phyloP scores from a whole-genome alignment of 164 flowering plant genomes.

The Magnolia sinica region DNA sequence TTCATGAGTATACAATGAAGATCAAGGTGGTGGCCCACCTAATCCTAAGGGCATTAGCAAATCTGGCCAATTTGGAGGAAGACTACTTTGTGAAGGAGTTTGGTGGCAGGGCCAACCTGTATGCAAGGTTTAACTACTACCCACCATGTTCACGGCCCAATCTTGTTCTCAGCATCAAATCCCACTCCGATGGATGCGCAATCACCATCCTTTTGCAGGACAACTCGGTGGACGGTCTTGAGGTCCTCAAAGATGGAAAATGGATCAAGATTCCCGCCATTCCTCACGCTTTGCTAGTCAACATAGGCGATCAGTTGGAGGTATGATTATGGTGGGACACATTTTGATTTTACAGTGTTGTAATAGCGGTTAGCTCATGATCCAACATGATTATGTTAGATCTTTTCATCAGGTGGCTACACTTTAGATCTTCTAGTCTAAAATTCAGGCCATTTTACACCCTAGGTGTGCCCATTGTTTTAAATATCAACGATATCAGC shows the following conservation, averaged over 20 bases:
- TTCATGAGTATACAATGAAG: conserved; percentile 29
- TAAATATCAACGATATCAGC: no score
- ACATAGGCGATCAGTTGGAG: conserved; percentile 12
- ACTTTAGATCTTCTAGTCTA: no score
- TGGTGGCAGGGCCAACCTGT: conserved; percentile 16
- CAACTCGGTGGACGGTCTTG: conserved; percentile 39
- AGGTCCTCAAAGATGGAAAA: conserved; percentile 25
- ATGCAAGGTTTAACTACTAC: conserved; percentile 37
- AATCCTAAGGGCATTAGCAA: conserved; percentile 32
- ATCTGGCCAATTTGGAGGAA: conserved; percentile 28
- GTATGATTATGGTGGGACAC: not conserved
- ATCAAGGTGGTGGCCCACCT: conserved; percentile 8
- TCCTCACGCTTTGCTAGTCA: conserved; percentile 5
- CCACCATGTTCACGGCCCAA: conserved; percentile 44
- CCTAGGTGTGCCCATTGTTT: no score
- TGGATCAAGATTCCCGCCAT: conserved; percentile 30
- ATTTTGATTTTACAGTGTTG: not conserved
- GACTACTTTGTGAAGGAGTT: conserved; percentile 24
- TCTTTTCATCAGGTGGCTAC: no score
- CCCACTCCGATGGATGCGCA: conserved; percentile 36
- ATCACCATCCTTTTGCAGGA: conserved; percentile 38
- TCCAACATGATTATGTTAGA: not conserved
- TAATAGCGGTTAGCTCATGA: not conserved
- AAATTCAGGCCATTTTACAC: no score
- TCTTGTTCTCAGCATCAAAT: conserved; percentile 29